Conservation (phyloP, 2,329 filamentous ascomycete genomes). For the Seiridium unicorne region DNA sequence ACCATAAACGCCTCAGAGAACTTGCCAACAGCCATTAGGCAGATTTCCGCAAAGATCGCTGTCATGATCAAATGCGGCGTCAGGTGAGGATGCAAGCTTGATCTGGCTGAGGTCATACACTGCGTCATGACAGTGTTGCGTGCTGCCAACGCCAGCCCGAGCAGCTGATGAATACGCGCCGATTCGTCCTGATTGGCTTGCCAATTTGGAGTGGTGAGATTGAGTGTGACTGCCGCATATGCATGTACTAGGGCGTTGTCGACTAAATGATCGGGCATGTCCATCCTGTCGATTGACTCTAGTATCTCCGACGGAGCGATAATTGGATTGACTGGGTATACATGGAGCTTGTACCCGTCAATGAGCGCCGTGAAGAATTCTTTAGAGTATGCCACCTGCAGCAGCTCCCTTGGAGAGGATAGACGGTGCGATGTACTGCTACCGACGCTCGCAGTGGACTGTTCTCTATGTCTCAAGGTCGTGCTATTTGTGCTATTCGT, state of each 20-base stretch:
- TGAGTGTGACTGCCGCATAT: background rate
- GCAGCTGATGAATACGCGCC: background rate
- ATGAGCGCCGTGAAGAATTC: background rate
- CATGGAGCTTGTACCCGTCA: background rate
- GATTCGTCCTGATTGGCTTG: background rate
- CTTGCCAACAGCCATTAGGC: conserved; percentile 4
- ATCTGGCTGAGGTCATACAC: background rate
- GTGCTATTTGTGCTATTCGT: background rate
- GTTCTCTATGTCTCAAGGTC: background rate
- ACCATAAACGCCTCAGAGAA: conserved; percentile 2
- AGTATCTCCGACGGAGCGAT: background rate
- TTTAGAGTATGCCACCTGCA: background rate
- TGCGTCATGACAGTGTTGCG: background rate
- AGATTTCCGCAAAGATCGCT: background rate
- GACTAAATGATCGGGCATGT: background rate
- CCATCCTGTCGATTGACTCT: conserved; percentile 1
- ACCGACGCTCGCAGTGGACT: background rate
- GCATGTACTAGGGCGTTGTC: background rate
- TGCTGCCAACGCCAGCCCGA: background rate
- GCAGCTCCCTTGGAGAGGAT: background rate
- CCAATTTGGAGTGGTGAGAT: background rate
- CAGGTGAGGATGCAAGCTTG: background rate
- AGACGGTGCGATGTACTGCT: background rate
- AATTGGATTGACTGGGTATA: background rate
- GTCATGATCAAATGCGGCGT: background rate